A percentile compares a stretch with the other conserved stretches of the same genome.
phyloP scores from a whole-genome alignment of 305 asterid genomes.

The Petunia hybrid region DNA sequence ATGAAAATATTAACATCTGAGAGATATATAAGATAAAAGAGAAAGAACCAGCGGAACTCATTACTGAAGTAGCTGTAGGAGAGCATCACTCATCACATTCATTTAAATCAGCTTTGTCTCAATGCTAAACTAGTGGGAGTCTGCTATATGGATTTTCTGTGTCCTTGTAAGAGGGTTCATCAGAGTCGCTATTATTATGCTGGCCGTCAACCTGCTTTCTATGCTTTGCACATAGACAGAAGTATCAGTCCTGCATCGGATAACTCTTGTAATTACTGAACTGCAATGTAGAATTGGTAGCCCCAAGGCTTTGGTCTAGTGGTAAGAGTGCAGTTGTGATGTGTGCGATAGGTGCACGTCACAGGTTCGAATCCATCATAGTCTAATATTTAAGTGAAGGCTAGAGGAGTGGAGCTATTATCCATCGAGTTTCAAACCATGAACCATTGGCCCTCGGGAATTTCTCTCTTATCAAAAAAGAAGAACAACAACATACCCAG shows the following conservation, averaged over 20 bases:
- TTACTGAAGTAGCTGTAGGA: neutral
- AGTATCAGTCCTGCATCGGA: conserved; percentile 11
- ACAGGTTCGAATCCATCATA: too few species aligned
- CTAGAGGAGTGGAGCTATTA: too few species aligned
- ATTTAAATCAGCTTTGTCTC: neutral
- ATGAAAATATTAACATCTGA: conserved; percentile 11
- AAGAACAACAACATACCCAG: too few species aligned
- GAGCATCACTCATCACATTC: conserved; percentile 24
- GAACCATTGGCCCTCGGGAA: too few species aligned
- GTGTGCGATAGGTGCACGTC: too few species aligned
- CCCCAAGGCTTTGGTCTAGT: too few species aligned
- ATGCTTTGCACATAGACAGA: neutral
- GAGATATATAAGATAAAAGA: neutral
- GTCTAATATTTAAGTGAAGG: too few species aligned
- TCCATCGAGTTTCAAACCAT: too few species aligned
- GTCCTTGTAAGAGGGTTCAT: conserved; percentile 13
- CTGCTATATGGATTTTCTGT: neutral
- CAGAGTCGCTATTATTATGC: neutral
- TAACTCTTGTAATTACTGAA: conserved; percentile 9
- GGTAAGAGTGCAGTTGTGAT: too few species aligned
- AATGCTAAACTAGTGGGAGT: neutral
- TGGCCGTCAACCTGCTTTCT: neutral
- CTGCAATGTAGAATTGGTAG: neutral
- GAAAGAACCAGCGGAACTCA: conserved; percentile 14
- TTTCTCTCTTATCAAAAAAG: too few species aligned